These are phyloP conservation scores for Cicer cuneatum DNA, from an alignment of 306 rosid genomes.

Conservation along the genomic window DNA sequence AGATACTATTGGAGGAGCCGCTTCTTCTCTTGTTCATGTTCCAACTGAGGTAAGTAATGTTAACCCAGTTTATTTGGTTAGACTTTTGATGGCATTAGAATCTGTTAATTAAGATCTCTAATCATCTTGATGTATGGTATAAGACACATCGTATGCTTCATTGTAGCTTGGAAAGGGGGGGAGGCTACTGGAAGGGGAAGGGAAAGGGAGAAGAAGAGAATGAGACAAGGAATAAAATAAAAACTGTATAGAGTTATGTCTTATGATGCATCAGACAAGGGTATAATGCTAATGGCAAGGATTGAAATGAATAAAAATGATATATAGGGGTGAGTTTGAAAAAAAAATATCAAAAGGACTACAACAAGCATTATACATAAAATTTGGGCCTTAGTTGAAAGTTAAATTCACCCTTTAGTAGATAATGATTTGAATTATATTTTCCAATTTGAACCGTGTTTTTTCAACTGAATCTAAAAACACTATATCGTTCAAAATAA, in stretches of 20 bases:
- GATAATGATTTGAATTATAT: constrained; percentile 20
- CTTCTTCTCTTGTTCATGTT: too few relatives aligned
- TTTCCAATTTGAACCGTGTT: background rate
- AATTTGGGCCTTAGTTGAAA: background rate
- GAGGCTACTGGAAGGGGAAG: background rate
- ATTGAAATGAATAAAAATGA: background rate
- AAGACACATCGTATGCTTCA: constrained; percentile 16
- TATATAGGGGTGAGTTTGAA: background rate
- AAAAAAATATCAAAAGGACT: background rate
- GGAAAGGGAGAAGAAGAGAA: background rate
- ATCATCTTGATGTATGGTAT: too few relatives aligned
- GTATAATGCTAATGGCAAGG: background rate
- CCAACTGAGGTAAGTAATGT: too few relatives aligned
- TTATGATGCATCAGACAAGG: background rate
- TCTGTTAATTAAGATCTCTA: too few relatives aligned
- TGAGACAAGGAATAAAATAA: background rate
- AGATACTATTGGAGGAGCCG: too few relatives aligned
- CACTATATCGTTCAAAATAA: constrained; percentile 31
- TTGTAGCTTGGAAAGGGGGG: background rate
- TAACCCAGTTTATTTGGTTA: too few relatives aligned
- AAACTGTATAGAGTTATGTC: background rate
- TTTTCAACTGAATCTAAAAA: constrained; percentile 32
- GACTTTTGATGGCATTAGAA: too few relatives aligned
- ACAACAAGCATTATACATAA: background rate
- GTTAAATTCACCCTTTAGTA: constrained; percentile 7